Base-by-base conservation (phyloP, 345 rosid species). In the Salix suchowensis region DNA sequence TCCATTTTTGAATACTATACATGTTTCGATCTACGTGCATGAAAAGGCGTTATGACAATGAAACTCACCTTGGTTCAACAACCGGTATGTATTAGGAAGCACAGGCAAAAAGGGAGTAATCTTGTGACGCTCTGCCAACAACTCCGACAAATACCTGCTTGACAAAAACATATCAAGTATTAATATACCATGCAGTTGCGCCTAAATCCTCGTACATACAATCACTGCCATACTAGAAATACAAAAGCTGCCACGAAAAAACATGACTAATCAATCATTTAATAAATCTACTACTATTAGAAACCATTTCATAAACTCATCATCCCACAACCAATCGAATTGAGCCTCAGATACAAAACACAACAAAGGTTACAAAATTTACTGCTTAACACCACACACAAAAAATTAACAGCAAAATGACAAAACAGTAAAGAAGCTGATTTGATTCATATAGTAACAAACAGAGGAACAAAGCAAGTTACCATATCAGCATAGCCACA, bases 31-130 rank as follows among this genome's bases (percentile, higher is more conserved):
- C 23, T 66, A 66, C n/a, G 12, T 6, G 23, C n/a, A 36, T 34
- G 42, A 37, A 66, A 66, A 18, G 40, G 12, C 7, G 1, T 11
- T 19, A 2, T 36, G 11, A 40, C 50, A 58, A 54, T 1, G 77
- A 84, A 68, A 77, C 91, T 87, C 71, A 93, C 98, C 97, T 78
- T 93, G 97, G 79, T 78, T 91, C 79, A 93, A 79, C 83, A 95
- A 81, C 36, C 92, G 86, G 82, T 77, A 84, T 21, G 83, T 82
- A 79, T 82, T 76, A 50, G 94, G 96, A 36, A 95, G 84, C 76
- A 95, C 92, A 5, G 91, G 88, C 83, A 86, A 21, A 74, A 95
- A 93, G 16, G 95, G 96, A 81, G 58, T 82, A 28, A 95, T 83
- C 83, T 95, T 95, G 75, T 81, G 86, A 58, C 91, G 93, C 89